Evolutionary conservation across 257 asterid genomes (phyloP).

Genomic region (Solanum chmielewskii): DNA sequence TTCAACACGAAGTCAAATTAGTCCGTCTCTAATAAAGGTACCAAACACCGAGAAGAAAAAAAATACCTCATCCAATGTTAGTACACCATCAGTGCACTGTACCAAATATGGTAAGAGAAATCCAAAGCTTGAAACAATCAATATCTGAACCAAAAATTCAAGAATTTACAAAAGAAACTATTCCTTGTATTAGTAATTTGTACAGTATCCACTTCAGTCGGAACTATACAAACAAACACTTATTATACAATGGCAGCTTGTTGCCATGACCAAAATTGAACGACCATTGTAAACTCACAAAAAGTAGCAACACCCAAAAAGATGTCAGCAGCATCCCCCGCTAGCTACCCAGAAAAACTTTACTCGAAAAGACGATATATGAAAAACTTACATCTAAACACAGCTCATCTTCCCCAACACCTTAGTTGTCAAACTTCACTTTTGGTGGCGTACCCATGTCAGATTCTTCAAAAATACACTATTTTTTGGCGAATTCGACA

Average conservation of each 20-base stretch:
- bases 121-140: neutral
- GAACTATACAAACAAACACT: neutral
- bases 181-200: neutral
- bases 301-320: neutral
- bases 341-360: neutral
- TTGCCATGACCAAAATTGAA: neutral
- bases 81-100: neutral
- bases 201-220: neutral
- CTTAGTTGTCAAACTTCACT: no score
- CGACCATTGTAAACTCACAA: neutral
- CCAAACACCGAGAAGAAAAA: neutral
- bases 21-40: accelerated
- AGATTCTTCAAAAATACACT: no score
- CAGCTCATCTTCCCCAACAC: neutral
- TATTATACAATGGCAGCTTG: neutral
- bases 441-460: no score
- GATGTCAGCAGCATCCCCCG: neutral
- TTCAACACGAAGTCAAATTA: no score
- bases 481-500: no score
- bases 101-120: neutral
- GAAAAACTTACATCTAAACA: neutral
- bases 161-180: neutral
- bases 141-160: neutral
- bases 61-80: neutral
- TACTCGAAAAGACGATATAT: neutral